These are phyloP conservation scores for Euphrasia arctica DNA, from an alignment of 305 asterid genomes.

Conservation along the genomic window DNA sequence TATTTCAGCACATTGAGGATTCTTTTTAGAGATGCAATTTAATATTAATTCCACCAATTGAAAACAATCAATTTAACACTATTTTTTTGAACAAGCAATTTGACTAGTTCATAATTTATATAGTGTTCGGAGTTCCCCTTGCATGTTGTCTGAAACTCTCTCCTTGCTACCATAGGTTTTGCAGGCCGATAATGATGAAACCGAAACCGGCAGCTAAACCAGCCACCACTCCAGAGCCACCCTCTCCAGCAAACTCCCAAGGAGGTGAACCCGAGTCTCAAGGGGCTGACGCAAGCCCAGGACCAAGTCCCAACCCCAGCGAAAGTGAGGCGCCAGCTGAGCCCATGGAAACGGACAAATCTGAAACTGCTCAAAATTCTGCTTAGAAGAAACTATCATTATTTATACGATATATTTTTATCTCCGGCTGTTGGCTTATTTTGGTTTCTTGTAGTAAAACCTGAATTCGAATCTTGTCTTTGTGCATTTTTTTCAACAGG, in stretches of 20 bases:
- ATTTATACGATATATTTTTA: not conserved
- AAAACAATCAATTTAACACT: not conserved
- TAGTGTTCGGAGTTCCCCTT: not conserved
- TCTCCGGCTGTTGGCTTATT: not conserved
- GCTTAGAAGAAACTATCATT: not conserved
- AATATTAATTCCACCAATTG: too few relatives aligned
- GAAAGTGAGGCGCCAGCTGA: conserved; percentile 46
- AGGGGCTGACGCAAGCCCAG: conserved; percentile 31
- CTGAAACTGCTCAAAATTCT: conserved; percentile 16
- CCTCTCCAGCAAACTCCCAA: conserved; percentile 52
- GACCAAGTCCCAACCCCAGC: conserved; percentile 25
- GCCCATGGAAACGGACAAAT: conserved; percentile 69
- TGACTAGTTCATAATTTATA: not conserved
- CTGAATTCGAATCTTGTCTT: not conserved
- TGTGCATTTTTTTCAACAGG: not conserved
- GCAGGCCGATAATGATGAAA: conserved; percentile 81
- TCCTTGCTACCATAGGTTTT: conserved; percentile 41
- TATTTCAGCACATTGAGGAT: not conserved
- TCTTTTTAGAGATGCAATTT: not conserved
- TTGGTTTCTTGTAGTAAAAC: not conserved
- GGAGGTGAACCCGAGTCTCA: conserved; percentile 49
- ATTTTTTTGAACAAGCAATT: not conserved
- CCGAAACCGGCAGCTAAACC: conserved; percentile 68
- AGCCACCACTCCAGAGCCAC: conserved; percentile 52
- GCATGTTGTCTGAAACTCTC: not conserved